Evolutionary conservation across 257 asterid species (phyloP).

Genomic region (Solanum gracilifrons): DNA sequence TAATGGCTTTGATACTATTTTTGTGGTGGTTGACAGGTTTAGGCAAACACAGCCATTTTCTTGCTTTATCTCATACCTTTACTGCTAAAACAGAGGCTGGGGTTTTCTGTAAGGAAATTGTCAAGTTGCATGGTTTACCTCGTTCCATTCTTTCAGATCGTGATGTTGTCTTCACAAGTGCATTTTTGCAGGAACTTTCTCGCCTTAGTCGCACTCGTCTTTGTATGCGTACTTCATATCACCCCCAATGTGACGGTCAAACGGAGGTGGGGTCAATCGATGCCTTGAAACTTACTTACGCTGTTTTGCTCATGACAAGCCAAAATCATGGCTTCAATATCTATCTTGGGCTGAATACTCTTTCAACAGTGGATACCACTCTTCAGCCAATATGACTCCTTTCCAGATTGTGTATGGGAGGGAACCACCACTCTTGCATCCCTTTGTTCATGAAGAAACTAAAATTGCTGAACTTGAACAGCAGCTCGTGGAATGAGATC

Average conservation of each 20-base stretch:
- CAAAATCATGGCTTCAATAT: background rate
- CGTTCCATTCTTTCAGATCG: background rate
- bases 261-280: background rate
- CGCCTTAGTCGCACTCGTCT: background rate
- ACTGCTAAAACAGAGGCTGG: background rate
- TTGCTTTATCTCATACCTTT: background rate
- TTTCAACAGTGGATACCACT: background rate
- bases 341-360: background rate
- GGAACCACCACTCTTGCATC: background rate
- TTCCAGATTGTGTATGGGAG: background rate
- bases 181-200: background rate
- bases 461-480: background rate
- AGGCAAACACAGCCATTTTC: background rate
- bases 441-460: background rate
- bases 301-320: background rate
- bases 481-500: background rate
- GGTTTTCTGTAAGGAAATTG: background rate
- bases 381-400: background rate
- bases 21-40: background rate
- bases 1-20: background rate
- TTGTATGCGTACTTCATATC: background rate
- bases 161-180: background rate
- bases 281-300: background rate
- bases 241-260: background rate
- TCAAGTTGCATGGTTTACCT: background rate